These are phyloP conservation scores for Colletotrichum spaethianum DNA, from an alignment of 2,329 filamentous ascomycete species.

Conservation along the genomic window DNA sequence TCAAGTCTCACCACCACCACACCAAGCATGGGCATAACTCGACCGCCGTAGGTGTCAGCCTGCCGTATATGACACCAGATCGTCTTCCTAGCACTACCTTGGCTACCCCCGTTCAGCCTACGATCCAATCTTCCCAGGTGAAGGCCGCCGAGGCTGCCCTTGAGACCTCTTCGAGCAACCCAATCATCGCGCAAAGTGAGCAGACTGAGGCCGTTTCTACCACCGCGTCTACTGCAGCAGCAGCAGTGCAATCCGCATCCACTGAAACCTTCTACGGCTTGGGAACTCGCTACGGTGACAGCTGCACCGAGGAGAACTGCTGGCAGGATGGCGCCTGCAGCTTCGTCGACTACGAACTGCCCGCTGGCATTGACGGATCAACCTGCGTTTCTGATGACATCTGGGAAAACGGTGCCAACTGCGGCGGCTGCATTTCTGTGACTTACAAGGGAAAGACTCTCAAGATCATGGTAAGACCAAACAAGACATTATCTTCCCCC, in stretches of 20 bases:
- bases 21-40: background rate
- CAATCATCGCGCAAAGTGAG: no score
- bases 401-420: background rate
- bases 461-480: background rate
- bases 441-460: background rate
- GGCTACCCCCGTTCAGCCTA: background rate
- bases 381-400: background rate
- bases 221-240: background rate
- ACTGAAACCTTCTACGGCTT: background rate
- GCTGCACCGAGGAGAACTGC: background rate
- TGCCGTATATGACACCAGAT: background rate
- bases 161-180: background rate
- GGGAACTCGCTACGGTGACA: background rate
- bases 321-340: conserved; percentile 34
- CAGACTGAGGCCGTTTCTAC: background rate
- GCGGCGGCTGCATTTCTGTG: background rate
- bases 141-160: background rate
- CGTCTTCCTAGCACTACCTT: background rate
- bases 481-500: no score
- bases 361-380: background rate
- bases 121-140: background rate
- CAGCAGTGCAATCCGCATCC: background rate
- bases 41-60: background rate
- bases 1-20: background rate
- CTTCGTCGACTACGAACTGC: conserved; percentile 19